Conservation (phyloP, 2,329 filamentous ascomycete genomes). For the Aureobasidium sp. region DNA sequence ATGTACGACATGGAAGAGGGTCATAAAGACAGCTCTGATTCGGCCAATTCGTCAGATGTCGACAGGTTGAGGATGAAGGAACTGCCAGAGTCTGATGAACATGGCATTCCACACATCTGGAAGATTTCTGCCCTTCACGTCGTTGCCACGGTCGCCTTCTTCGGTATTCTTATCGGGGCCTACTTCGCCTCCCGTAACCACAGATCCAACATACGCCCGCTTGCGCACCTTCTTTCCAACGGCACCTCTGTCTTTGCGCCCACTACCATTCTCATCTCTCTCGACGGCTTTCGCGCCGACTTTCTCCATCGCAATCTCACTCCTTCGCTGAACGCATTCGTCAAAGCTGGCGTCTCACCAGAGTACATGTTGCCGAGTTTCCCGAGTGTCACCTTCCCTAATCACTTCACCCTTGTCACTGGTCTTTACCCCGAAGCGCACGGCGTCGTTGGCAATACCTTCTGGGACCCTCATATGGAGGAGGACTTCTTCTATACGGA, state of each 20-base stretch:
- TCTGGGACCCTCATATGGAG: constrained; percentile 74
- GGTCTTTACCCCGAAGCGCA: constrained; percentile 89
- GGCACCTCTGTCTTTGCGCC: constrained; percentile 84
- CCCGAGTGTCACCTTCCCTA: constrained; percentile 88
- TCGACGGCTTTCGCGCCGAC: constrained; percentile 94
- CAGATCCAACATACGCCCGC: constrained; percentile 17
- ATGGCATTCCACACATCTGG: constrained; percentile 29
- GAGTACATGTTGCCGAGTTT: constrained; percentile 92
- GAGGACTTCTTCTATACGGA: constrained; percentile 87
- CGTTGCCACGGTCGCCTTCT: constrained; percentile 46
- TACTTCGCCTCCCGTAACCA: constrained; percentile 46
- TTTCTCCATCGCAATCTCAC: constrained; percentile 80
- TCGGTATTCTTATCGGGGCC: constrained; percentile 49
- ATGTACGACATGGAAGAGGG: constrained; percentile 92
- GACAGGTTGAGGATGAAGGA: constrained; percentile 49
- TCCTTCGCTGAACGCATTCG: constrained; percentile 69
- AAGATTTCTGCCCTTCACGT: constrained; percentile 36
- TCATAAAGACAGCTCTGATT: constrained; percentile 55
- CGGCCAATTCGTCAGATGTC: constrained; percentile 35
- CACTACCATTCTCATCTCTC: constrained; percentile 86
- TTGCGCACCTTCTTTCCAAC: constrained; percentile 50
- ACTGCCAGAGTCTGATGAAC: constrained; percentile 43
- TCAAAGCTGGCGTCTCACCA: constrained; percentile 79
- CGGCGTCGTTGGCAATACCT: constrained; percentile 87
- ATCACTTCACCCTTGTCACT: constrained; percentile 90